phyloP scores from a whole-genome alignment of 352 stramenopile genomes.

The Ophiocytium majus region DNA sequence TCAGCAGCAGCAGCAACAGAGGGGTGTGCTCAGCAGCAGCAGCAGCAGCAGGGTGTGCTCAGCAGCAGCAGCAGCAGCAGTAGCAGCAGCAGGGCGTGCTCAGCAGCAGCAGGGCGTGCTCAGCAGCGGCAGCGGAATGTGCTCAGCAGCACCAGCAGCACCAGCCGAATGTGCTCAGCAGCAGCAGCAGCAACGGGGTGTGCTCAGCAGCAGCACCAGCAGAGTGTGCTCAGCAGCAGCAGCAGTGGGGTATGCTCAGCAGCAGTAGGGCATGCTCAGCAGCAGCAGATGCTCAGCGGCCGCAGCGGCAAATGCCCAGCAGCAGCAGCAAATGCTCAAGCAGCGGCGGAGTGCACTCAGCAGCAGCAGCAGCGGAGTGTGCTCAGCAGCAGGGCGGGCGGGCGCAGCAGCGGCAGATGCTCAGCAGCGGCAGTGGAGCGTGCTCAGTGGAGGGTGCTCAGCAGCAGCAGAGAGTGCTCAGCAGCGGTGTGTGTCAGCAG shows the following conservation, averaged over 20 bases:
- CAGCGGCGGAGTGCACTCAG: too few relatives aligned
- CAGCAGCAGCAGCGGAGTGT: not conserved
- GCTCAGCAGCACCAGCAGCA: too few relatives aligned
- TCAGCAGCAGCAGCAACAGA: not conserved
- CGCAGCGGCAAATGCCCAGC: not conserved
- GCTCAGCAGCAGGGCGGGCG: not conserved
- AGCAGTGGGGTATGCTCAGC: not conserved
- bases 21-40: not conserved
- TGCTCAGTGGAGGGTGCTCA: too few relatives aligned
- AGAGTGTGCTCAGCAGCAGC: too few relatives aligned
- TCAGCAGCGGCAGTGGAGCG: too few relatives aligned
- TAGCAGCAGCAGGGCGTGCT: not conserved
- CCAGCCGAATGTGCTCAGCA: too few relatives aligned
- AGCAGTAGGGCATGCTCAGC: not conserved
- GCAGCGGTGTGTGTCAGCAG: too few relatives aligned
- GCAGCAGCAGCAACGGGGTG: not conserved
- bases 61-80: not conserved
- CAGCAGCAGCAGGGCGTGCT: not conserved
- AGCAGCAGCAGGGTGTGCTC: not conserved
- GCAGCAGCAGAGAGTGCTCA: too few relatives aligned
- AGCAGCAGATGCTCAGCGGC: not conserved
- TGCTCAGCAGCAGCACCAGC: slow-evolving; percentile 26
- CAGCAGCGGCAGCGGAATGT: too few relatives aligned
- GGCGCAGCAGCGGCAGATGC: not conserved
- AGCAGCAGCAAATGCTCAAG: too few relatives aligned